Evolutionary conservation across 1,284 basidiomycete species (phyloP).

Genomic region (Gymnopus androsaceus): DNA sequence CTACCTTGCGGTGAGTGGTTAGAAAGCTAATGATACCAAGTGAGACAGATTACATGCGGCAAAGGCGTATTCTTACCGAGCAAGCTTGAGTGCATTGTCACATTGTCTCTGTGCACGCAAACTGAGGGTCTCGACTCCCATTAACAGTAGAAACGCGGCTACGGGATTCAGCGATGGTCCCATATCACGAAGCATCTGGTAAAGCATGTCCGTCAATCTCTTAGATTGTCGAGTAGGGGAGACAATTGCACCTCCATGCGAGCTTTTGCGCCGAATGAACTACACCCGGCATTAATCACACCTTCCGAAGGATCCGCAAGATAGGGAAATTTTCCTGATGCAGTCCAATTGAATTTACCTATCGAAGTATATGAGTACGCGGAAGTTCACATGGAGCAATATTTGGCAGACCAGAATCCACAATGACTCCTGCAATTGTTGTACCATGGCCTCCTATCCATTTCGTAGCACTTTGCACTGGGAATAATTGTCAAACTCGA

Average conservation of each 20-base stretch:
- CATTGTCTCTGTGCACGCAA: slow-evolving; percentile 77
- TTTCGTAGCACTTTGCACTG: slow-evolving; percentile 84
- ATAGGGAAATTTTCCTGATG: slow-evolving; percentile 83
- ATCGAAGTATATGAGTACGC: slow-evolving; percentile 63
- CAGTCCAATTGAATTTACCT: slow-evolving; percentile 80
- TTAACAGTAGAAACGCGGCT: slow-evolving; percentile 77
- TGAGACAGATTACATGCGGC: no score
- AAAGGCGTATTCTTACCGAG: slow-evolving; percentile 49
- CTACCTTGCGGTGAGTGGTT: slow-evolving; percentile 67
- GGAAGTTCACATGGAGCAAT: no score
- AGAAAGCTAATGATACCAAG: slow-evolving; percentile 46
- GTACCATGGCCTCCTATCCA: slow-evolving; percentile 93
- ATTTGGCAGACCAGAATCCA: slow-evolving; percentile 66
- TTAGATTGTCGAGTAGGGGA: no score
- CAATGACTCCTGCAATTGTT: slow-evolving; percentile 81
- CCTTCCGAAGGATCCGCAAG: no score
- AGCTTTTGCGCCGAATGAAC: no score
- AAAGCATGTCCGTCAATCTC: no score
- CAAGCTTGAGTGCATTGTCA: slow-evolving; percentile 74
- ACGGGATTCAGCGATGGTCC: slow-evolving; percentile 83
- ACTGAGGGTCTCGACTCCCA: slow-evolving; percentile 86
- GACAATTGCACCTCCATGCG: no score
- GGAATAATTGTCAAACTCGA: not conserved
- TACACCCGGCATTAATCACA: no score
- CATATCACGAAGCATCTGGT: slow-evolving; percentile 77